Conservation (phyloP, 2,329 filamentous ascomycete species). For the Cucurbitaria berberidis region DNA sequence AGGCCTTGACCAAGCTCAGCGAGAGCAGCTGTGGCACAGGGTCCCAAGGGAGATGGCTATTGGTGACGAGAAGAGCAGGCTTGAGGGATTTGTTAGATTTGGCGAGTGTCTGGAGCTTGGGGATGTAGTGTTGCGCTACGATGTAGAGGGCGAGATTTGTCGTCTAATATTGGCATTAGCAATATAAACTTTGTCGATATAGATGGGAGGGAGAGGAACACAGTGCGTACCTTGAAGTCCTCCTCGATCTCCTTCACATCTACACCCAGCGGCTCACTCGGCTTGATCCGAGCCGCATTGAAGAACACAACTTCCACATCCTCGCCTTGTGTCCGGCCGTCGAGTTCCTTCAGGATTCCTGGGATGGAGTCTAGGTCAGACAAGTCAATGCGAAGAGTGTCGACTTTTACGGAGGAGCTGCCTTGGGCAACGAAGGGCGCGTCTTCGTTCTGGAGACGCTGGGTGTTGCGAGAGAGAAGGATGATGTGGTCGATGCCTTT, state of each 20-base stretch:
- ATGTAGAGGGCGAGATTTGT: conserved; percentile 58
- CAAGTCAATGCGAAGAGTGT: conserved; percentile 55
- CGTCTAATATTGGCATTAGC: conserved; percentile 39
- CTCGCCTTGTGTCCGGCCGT: conserved; percentile 38
- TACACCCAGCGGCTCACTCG: conserved; percentile 52
- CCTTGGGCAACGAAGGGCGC: conserved; percentile 41
- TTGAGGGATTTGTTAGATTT: conserved; percentile 38
- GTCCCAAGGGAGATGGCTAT: conserved; percentile 55
- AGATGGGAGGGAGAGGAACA: background rate
- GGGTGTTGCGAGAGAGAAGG: conserved; percentile 54
- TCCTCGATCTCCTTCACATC: conserved; percentile 54
- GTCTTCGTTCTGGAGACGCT: conserved; percentile 50
- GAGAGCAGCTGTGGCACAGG: conserved; percentile 57
- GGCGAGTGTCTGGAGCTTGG: conserved; percentile 46
- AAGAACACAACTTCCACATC: conserved; percentile 58
- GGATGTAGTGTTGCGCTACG: conserved; percentile 56
- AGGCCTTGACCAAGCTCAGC: conserved; percentile 58
- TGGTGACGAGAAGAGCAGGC: conserved; percentile 59
- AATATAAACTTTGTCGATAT: background rate
- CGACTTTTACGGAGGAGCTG: conserved; percentile 43
- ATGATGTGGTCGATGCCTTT: conserved; percentile 57
- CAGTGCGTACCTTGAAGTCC: conserved; percentile 55
- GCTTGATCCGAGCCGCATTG: conserved; percentile 59
- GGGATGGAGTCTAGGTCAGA: conserved; percentile 49
- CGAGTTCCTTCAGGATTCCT: conserved; percentile 51